Base-by-base conservation (phyloP, 805 yeast species). In the Metschnikowia chrysomelidarum region DNA sequence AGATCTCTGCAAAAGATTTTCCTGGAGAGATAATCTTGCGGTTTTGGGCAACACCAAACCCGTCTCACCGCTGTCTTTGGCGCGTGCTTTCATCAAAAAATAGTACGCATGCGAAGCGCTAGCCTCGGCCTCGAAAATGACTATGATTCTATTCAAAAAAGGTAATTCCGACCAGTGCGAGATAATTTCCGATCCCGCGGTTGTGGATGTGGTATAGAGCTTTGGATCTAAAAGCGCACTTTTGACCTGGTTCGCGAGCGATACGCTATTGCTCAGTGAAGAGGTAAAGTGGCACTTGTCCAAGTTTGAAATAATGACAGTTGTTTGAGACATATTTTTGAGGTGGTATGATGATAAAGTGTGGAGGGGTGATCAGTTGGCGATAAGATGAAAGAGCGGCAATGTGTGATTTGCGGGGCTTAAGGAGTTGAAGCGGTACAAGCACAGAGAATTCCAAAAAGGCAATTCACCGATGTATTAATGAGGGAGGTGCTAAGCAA, bases 161-260 rank as follows among this genome's bases (percentile, higher is more conserved):
- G 71, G 61, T 26, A 67, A 45, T 25, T 55, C 59, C 16, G 67
- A 57, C 71, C 71, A 67, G 45, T 61, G 52, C 26, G 48, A 40
- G 20, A 67, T 61, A 19, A 27, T 20, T 9, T n/a, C 24, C n/a
- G n/a, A n/a, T 5, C n/a, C n/a, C 21, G 52, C 47, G 27, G 51
- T 50, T 19, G 60, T 34, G 37, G 51, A 56, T 10, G 14, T 26
- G 26, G 50, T 54, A 27, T 51, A 53, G 26, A 31, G 32, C 5
- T 13, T 17, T 5, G 50, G 51, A 5, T 43, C 47, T 18, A 64
- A 46, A 2, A 64, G 49, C 5, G 53, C 48, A 20, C 57, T 38
- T 40, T 67, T 67, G 29, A 67, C 51, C 38, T 51, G 54, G 43
- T 62, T 68, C 9, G 55, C 68, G 13, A 64, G 50, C n/a, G 69